These are phyloP conservation scores for Strobilomyces echinocephalus DNA, from an alignment of 768 basidiomycete genomes.

Conservation along the genomic window DNA sequence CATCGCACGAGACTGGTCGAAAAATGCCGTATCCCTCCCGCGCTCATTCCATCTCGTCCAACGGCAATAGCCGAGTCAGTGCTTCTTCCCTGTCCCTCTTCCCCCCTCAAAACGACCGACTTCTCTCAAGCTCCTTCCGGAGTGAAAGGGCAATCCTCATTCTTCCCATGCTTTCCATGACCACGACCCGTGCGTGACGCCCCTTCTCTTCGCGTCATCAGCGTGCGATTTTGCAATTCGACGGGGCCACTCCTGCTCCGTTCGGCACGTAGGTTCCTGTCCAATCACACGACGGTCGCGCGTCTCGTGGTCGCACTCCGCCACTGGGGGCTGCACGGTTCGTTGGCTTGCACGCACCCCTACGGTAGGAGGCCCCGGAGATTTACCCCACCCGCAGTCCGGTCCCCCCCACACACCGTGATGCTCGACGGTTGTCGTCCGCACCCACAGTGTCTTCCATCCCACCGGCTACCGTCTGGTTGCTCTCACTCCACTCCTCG, in stretches of 20 bases:
- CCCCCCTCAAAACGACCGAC: constrained; percentile 7
- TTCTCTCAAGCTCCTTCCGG: constrained; percentile 25
- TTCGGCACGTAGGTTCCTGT: constrained; percentile 1
- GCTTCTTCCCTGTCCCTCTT: constrained; percentile 16
- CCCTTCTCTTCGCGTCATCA: constrained; percentile 4
- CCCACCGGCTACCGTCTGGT: constrained; percentile 1
- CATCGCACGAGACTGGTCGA: no score
- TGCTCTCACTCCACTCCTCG: constrained; percentile 14
- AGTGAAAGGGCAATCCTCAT: constrained; percentile 11
- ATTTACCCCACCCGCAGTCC: constrained; percentile 17
- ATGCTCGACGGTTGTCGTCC: background rate
- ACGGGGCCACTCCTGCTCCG: constrained; percentile 2
- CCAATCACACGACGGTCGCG: background rate
- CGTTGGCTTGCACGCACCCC: background rate
- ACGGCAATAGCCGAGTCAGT: constrained; percentile 6
- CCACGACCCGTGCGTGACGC: background rate
- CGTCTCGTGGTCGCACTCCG: constrained; percentile 1
- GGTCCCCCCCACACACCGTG: background rate
- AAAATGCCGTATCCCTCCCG: constrained; percentile 1
- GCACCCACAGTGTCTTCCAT: background rate
- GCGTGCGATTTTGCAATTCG: constrained; percentile 19
- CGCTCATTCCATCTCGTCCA: background rate
- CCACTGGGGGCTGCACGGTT: background rate
- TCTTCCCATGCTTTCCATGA: constrained; percentile 7
- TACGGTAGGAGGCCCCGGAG: background rate